Evolutionary conservation across 352 stramenopile genomes (phyloP).

Genomic region (Phytophthora parvispora): DNA sequence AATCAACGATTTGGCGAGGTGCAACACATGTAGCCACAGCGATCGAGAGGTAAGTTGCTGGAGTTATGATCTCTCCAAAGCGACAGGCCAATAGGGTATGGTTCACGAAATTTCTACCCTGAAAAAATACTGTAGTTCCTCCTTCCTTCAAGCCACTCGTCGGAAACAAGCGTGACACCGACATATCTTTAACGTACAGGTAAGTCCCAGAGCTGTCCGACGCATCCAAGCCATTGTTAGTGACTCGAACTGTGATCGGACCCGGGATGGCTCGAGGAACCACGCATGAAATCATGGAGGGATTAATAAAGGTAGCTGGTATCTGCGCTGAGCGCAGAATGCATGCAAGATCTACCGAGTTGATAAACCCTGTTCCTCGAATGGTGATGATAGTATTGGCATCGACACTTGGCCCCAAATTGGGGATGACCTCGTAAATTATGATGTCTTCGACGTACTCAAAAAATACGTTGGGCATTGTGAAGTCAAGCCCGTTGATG

Average conservation of each 20-base stretch:
- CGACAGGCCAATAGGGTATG: constrained; percentile 87
- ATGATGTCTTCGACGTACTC: constrained; percentile 55
- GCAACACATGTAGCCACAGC: constrained; percentile 85
- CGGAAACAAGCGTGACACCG: constrained; percentile 82
- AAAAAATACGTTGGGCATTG: constrained; percentile 47
- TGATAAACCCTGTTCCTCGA: constrained; percentile 67
- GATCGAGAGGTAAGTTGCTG: constrained; percentile 84
- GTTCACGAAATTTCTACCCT: constrained; percentile 96
- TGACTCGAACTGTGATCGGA: constrained; percentile 76
- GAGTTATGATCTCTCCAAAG: constrained; percentile 80
- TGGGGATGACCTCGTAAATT: constrained; percentile 60
- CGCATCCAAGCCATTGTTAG: constrained; percentile 85
- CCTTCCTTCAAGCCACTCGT: constrained; percentile 77
- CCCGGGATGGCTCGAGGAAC: constrained; percentile 71
- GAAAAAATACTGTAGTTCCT: constrained; percentile 92
- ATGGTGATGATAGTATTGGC: constrained; percentile 73
- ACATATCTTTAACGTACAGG: constrained; percentile 89
- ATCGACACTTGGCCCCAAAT: constrained; percentile 62
- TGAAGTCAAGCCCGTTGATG: constrained; percentile 69
- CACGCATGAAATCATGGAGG: constrained; percentile 60
- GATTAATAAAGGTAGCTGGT: constrained; percentile 60
- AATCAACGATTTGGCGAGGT: constrained; percentile 69
- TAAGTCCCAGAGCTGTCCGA: constrained; percentile 61
- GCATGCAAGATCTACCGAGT: constrained; percentile 67
- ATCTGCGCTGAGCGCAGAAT: constrained; percentile 50